Percentiles rank a stretch among this genome's conserved stretches.
Evolutionary conservation across 352 stramenopile genomes (phyloP).

Genomic region (Globisporangium sylvaticum): DNA sequence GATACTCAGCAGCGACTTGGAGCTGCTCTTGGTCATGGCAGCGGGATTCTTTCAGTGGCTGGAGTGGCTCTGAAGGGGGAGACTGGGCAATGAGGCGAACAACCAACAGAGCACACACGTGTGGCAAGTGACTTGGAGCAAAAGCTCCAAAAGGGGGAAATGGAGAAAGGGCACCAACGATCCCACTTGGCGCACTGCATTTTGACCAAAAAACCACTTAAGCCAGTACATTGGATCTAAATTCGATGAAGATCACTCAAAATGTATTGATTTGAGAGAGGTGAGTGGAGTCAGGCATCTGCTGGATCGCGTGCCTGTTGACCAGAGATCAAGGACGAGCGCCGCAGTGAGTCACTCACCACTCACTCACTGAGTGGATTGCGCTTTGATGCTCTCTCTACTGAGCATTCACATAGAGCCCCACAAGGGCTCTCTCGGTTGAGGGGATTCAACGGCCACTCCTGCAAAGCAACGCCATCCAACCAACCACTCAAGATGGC

Average conservation of each 20-base stretch:
- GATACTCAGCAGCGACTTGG: slow-evolving; percentile 12
- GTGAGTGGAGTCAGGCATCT: not conserved
- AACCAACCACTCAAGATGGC: no score
- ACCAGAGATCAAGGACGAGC: not conserved
- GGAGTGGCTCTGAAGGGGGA: not conserved
- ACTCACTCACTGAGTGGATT: no score
- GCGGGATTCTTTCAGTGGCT: no score
- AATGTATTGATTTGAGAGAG: not conserved
- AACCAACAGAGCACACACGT: not conserved
- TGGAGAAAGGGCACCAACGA: no score
- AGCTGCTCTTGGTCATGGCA: slow-evolving; percentile 4
- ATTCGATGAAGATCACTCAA: not conserved
- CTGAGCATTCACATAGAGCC: no score
- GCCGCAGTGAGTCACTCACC: not conserved
- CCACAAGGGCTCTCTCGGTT: no score
- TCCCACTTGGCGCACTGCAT: not conserved
- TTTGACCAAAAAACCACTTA: not conserved
- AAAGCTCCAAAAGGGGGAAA: no score
- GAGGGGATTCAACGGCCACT: no score
- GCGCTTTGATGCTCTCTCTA: no score
- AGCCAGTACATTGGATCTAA: not conserved
- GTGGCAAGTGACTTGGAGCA: not conserved
- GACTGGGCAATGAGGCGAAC: not conserved
- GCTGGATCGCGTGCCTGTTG: not conserved
- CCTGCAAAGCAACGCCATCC: no score